phyloP scores from a whole-genome alignment of 768 basidiomycete species.

The Neoboletus magnificus region DNA sequence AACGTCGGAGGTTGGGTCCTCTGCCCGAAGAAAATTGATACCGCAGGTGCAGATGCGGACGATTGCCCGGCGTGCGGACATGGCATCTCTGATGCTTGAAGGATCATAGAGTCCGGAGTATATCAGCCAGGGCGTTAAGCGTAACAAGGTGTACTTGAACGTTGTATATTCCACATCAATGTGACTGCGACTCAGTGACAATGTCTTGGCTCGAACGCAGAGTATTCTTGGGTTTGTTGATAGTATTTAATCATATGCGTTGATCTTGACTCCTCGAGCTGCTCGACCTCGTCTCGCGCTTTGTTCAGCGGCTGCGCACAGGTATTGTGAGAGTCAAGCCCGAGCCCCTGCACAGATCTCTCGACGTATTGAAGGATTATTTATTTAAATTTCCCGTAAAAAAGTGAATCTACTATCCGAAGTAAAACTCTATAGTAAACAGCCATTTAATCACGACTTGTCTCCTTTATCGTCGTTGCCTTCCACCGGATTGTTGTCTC shows the following conservation, averaged over 20 bases:
- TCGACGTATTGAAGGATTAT: no score
- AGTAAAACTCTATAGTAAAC: not conserved
- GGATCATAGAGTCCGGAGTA: not conserved
- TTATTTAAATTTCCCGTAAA: no score
- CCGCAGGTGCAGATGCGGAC: not conserved
- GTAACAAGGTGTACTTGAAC: not conserved
- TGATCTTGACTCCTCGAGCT: no score
- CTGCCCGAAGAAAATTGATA: not conserved
- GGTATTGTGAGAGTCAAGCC: no score
- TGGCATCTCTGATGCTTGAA: not conserved
- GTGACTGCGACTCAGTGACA: no score
- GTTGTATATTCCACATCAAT: not conserved
- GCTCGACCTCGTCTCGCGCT: no score
- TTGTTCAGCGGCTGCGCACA: no score
- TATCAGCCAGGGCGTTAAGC: not conserved
- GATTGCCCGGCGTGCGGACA: not conserved
- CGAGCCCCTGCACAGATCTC: no score
- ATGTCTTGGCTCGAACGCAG: no score
- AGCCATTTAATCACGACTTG: conserved; percentile 1
- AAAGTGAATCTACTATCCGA: no score
- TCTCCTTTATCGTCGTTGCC: not conserved
- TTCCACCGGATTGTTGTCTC: conserved; percentile 7
- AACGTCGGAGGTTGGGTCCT: not conserved
- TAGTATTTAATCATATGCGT: no score
- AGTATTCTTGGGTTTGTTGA: no score